phyloP scores from a whole-genome alignment of 768 basidiomycete species.

The Boletus reticulatus region DNA sequence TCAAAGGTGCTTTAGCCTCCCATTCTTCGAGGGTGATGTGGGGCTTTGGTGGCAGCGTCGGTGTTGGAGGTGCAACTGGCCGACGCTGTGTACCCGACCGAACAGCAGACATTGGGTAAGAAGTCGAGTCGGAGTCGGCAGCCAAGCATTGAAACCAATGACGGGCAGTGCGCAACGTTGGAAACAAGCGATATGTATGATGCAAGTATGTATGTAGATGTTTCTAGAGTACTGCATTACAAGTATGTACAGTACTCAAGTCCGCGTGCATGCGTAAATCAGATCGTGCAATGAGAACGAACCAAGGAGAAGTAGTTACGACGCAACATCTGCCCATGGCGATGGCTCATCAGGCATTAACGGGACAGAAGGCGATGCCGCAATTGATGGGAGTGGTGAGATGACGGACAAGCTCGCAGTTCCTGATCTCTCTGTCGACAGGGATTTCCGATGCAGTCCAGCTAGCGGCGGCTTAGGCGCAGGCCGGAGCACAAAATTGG shows the following conservation, averaged over 20 bases:
- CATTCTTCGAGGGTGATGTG: constrained; percentile 82
- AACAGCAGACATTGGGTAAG: constrained; percentile 20
- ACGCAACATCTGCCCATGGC: constrained; percentile 27
- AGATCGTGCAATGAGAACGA: not conserved
- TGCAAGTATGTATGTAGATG: not conserved
- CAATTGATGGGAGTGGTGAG: constrained; percentile 7
- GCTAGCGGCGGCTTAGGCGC: constrained; percentile 16
- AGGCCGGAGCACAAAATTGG: constrained; percentile 22
- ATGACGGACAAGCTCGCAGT: not conserved
- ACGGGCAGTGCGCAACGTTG: too few species aligned
- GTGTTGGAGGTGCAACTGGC: constrained; percentile 23
- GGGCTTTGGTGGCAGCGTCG: constrained; percentile 36
- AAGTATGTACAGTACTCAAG: not conserved
- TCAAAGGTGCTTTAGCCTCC: constrained; percentile 80
- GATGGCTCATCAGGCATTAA: constrained; percentile 30
- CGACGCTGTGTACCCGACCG: constrained; percentile 26
- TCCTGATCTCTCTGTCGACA: constrained; percentile 7
- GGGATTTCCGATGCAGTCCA: constrained; percentile 17
- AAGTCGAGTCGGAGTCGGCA: constrained; percentile 4
- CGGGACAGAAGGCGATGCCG: constrained; percentile 11
- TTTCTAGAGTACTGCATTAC: constrained; percentile 10
- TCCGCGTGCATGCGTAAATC: not conserved
- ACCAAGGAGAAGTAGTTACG: not conserved
- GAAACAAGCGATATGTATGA: not conserved
- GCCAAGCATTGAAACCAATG: constrained; percentile 4